Evolutionary conservation across 495 filamentous ascomycete species (phyloP).

Genomic region (Daldinia loculata): DNA sequence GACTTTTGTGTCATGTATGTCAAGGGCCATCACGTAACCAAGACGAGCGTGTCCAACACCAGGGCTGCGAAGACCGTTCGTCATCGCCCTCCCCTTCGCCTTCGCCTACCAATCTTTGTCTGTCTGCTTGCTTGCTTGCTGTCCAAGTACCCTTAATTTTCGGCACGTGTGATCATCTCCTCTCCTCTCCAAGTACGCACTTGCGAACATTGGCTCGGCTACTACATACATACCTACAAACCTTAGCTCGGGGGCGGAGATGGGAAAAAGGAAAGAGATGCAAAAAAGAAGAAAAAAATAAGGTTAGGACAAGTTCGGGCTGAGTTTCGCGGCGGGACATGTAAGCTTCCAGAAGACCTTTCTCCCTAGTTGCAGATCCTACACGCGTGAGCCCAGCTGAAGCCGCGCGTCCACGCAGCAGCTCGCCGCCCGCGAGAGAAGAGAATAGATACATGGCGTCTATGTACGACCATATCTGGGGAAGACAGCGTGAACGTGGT

Average conservation of each 20-base stretch:
- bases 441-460: background rate
- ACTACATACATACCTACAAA: too few species aligned
- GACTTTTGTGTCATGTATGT: conserved; percentile 28
- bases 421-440: background rate
- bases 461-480: conserved; percentile 30
- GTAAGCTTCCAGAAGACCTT: conserved; percentile 28
- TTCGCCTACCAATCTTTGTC: background rate
- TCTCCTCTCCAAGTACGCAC: background rate
- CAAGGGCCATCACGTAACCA: conserved; percentile 24
- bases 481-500: conserved; percentile 9
- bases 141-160: background rate
- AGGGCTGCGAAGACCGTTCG: conserved; percentile 14
- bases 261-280: background rate
- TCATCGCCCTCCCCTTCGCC: conserved; percentile 13
- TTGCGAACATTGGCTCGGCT: conserved; percentile 26
- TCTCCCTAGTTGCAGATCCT: background rate
- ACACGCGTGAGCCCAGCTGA: conserved; percentile 12
- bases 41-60: conserved; percentile 9
- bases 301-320: conserved; percentile 21
- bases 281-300: background rate
- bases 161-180: conserved; percentile 9
- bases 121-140: background rate
- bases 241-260: background rate
- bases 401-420: conserved; percentile 38
- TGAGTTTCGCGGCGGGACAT: conserved; percentile 16